These are phyloP conservation scores for Yamadazyma trypodendri DNA, from an alignment of 1,139 yeast species.

Conservation along the genomic window DNA sequence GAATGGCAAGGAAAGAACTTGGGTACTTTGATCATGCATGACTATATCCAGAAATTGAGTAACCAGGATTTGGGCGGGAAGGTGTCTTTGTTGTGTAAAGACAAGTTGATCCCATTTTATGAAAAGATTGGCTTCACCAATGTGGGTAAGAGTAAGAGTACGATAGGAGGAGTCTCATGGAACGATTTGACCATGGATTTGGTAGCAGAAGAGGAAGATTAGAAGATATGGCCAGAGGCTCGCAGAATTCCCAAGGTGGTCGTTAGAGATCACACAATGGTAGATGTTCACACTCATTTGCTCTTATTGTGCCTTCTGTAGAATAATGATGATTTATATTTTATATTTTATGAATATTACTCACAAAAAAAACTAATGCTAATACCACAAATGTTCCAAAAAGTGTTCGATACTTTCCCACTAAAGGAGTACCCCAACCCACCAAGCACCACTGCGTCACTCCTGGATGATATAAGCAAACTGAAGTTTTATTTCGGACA, in stretches of 20 bases:
- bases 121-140: slow-evolving; percentile 74
- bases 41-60: slow-evolving; percentile 84
- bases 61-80: slow-evolving; percentile 84
- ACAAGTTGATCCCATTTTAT: slow-evolving; percentile 70
- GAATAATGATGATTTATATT: not conserved
- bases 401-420: slow-evolving; percentile 52
- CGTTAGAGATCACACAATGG: too few species aligned
- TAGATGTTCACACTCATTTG: too few species aligned
- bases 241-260: too few species aligned
- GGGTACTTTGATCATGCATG: slow-evolving; percentile 81
- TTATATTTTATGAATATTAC: too few species aligned
- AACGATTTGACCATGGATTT: slow-evolving; percentile 63
- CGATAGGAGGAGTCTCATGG: slow-evolving; percentile 65
- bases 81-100: slow-evolving; percentile 72
- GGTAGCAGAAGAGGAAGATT: slow-evolving; percentile 55
- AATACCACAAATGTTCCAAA: slow-evolving; percentile 44
- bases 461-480: slow-evolving; percentile 9
- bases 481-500: slow-evolving; percentile 16
- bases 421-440: slow-evolving; percentile 34
- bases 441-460: slow-evolving; percentile 16
- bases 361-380: slow-evolving; percentile 9
- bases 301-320: too few species aligned
- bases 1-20: slow-evolving; percentile 78
- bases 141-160: slow-evolving; percentile 59
- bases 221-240: too few species aligned